Evolutionary conservation across 768 basidiomycete species (phyloP).

Genomic region (Austroboletus eburneus): DNA sequence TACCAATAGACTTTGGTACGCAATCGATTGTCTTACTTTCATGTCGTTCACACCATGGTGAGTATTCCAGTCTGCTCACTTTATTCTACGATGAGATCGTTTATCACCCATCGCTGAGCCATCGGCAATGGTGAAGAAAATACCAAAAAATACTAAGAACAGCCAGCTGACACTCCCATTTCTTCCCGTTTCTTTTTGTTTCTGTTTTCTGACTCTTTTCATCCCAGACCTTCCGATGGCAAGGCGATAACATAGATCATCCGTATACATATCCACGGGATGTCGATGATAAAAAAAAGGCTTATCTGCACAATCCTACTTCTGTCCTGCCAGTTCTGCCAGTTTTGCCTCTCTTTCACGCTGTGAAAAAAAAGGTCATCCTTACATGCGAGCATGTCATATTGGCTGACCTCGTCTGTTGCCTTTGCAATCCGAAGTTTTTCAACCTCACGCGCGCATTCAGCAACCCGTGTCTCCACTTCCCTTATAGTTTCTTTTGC

Average conservation of each 20-base stretch:
- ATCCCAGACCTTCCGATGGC: no score
- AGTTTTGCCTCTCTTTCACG: slow-evolving; percentile 56
- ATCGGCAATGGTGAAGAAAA: slow-evolving; percentile 32
- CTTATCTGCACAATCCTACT: slow-evolving; percentile 6
- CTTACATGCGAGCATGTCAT: neutral
- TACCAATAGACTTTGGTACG: no score
- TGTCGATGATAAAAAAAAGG: neutral
- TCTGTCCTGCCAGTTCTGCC: slow-evolving; percentile 29
- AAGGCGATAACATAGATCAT: no score
- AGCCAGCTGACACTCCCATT: slow-evolving; percentile 26
- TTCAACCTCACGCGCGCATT: slow-evolving; percentile 74
- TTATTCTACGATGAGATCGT: slow-evolving; percentile 17
- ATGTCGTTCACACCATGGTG: slow-evolving; percentile 5
- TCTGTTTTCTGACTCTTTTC: slow-evolving; percentile 11
- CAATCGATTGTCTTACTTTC: no score
- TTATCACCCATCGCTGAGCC: slow-evolving; percentile 28
- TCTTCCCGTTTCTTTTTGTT: neutral
- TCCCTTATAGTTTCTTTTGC: slow-evolving; percentile 51
- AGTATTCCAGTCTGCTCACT: neutral
- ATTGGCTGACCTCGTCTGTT: slow-evolving; percentile 52
- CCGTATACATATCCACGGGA: slow-evolving; percentile 1
- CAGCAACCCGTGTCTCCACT: slow-evolving; percentile 58
- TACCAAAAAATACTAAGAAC: slow-evolving; percentile 29
- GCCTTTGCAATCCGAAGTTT: slow-evolving; percentile 58
- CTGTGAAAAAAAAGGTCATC: slow-evolving; percentile 20